Evolutionary conservation across 768 basidiomycete genomes (phyloP).

Genomic region (Boletus rufocinnamomeus): DNA sequence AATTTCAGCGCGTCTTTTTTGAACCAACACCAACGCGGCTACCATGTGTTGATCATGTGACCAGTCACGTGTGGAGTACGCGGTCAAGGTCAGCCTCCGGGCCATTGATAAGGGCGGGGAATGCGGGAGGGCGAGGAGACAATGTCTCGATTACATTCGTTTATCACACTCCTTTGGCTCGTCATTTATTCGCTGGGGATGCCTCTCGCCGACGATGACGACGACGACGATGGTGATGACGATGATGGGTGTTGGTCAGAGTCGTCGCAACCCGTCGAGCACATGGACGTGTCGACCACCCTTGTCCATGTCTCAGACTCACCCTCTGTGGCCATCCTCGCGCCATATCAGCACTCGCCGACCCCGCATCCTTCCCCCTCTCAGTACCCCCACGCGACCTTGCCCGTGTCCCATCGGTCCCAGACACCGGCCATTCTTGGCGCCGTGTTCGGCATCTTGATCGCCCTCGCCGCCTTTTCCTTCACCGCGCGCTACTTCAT

Average conservation of each 20-base stretch:
- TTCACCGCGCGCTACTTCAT: slow-evolving; percentile 10
- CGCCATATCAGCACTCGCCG: slow-evolving; percentile 12
- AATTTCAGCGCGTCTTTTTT: slow-evolving; percentile 11
- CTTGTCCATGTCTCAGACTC: not conserved
- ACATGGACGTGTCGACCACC: not conserved
- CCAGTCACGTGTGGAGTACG: slow-evolving; percentile 12
- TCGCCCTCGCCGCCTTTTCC: slow-evolving; percentile 13
- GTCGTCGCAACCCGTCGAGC: not conserved
- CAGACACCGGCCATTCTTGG: slow-evolving; percentile 22
- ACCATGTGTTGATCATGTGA: slow-evolving; percentile 20
- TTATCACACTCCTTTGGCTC: slow-evolving; percentile 20
- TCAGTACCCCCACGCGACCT: slow-evolving; percentile 12
- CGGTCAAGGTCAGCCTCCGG: slow-evolving; percentile 24
- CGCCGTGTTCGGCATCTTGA: slow-evolving; percentile 13
- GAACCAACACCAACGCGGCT: not conserved
- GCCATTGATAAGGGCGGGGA: slow-evolving; percentile 12
- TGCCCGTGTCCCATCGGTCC: slow-evolving; percentile 7
- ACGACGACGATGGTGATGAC: not conserved
- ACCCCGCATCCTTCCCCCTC: slow-evolving; percentile 14
- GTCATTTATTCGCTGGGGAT: not conserved
- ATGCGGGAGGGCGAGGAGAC: not conserved
- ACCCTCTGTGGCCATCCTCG: slow-evolving; percentile 11
- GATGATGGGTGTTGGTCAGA: not conserved
- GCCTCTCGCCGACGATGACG: slow-evolving; percentile 17
- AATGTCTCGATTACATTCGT: slow-evolving; percentile 24